Evolutionary conservation across 495 filamentous ascomycete species (phyloP), one percentile per base, ranked within the genome.

Genomic region (Apiosordaria backusii): DNA sequence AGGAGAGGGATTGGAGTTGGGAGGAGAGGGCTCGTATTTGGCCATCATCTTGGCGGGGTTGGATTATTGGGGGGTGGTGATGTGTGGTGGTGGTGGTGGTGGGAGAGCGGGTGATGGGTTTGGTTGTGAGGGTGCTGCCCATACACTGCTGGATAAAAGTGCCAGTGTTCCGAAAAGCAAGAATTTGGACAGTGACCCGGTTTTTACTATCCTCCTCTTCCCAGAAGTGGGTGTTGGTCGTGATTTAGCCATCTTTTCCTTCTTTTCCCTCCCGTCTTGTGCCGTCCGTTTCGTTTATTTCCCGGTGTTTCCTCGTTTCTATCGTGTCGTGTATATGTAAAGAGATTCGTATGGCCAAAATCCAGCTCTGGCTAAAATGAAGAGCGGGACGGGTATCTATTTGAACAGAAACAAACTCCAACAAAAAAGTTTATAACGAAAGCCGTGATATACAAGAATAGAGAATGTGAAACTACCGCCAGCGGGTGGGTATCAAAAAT

Each of bases 1-100:
- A 21, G 57, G 76, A 79, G 22, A 81, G 76, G 27, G 77, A 75
- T 24, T 76, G 72, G 52, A 81, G 73, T 59, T 81, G 57, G 24
- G 57, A 23, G 57, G n/a, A n/a, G n/a, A n/a, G n/a, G n/a, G n/a
- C n/a, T n/a, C n/a, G n/a, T n/a, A n/a, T n/a, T 59, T 25, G 79
- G 45, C 76, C 74, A 53, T 79, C 67, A 55, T 81, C 76, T 61
- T 79, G 78, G 25, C 78, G 76, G 26, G 4, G 9, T 7, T 10
- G 6, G 3, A 68, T 25, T 16, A 73, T 9, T 67, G 72, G 0
- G 70, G 24, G 4, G 74, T 68, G 18, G 68, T 72, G 57, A 72
- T 70, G 50, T 54, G 50, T 60, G 59, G 57, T 59, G 67, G n/a
- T 66, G 57, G 25, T 45, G 35, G 53, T 68, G 61, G 22, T 62